A percentile compares a stretch with the other conserved stretches of the same genome.
Conservation (phyloP, 306 rosid genomes). For the Rosa lucieae region DNA sequence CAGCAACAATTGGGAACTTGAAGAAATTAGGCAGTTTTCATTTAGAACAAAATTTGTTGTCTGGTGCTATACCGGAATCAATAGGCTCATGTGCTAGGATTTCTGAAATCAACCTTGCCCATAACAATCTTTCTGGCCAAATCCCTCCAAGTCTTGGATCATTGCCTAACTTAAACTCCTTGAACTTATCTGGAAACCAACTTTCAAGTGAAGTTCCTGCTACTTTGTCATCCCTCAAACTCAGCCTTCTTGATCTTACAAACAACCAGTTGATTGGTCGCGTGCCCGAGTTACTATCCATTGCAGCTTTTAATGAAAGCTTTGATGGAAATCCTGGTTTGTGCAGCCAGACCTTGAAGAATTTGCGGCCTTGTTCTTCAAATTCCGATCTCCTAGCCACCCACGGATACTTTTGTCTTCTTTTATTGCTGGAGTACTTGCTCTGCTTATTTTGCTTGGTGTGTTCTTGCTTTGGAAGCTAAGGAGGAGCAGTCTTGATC, state of each 20-base stretch:
- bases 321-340: slow-evolving; percentile 76
- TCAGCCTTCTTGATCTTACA: slow-evolving; percentile 80
- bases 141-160: slow-evolving; percentile 65
- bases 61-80: slow-evolving; percentile 68
- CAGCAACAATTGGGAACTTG: slow-evolving; percentile 64
- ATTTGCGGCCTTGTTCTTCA: slow-evolving; percentile 47
- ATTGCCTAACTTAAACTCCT: slow-evolving; percentile 62
- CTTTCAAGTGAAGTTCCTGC: slow-evolving; percentile 69
- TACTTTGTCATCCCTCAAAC: slow-evolving; percentile 49
- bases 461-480: slow-evolving; percentile 45
- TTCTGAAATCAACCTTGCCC: slow-evolving; percentile 55
- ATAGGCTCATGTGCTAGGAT: slow-evolving; percentile 67
- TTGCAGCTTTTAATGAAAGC: slow-evolving; percentile 55
- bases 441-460: slow-evolving; percentile 38
- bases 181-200: slow-evolving; percentile 70
- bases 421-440: slow-evolving; percentile 45
- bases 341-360: slow-evolving; percentile 51
- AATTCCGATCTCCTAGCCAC: slow-evolving; percentile 28
- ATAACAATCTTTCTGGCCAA: slow-evolving; percentile 52
- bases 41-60: slow-evolving; percentile 54
- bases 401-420: slow-evolving; percentile 38
- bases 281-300: slow-evolving; percentile 62
- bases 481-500: slow-evolving; percentile 38
- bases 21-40: slow-evolving; percentile 43
- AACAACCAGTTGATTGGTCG: slow-evolving; percentile 59